phyloP scores from a whole-genome alignment of 192 early-diverging fungal species.

The Mortierella antarctica region DNA sequence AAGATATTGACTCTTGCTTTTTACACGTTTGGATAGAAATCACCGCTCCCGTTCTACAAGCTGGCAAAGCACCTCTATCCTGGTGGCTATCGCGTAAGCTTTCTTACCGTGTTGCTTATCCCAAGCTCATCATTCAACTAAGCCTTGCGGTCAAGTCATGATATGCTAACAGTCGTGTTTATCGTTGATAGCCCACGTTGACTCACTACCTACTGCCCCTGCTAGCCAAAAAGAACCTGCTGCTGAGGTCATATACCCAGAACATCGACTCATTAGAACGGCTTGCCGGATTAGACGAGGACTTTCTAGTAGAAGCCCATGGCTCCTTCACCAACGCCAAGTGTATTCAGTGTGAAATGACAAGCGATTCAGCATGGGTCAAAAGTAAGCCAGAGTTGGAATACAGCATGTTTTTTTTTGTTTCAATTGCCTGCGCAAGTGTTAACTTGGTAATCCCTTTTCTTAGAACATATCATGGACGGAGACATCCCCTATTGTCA shows the following conservation, averaged over 20 bases:
- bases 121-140: not conserved
- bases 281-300: conserved; percentile 76
- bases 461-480: conserved; percentile 58
- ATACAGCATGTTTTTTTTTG: not conserved
- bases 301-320: conserved; percentile 91
- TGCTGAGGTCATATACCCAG: conserved; percentile 92
- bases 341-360: conserved; percentile 73
- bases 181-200: conserved; percentile 72
- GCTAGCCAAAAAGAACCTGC: conserved; percentile 73
- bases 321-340: conserved; percentile 88
- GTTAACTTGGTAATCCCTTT: not conserved
- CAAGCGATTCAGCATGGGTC: conserved; percentile 52
- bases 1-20: not conserved
- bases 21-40: conserved; percentile 57
- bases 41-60: conserved; percentile 88
- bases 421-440: not conserved
- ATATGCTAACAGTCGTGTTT: not conserved
- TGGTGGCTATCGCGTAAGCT: conserved; percentile 66
- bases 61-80: conserved; percentile 94
- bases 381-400: conserved; percentile 24
- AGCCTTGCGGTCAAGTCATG: not conserved
- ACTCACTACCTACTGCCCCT: conserved; percentile 91
- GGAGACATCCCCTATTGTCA: conserved; percentile 78
- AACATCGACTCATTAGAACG: conserved; percentile 98
- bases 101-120: not conserved